Evolutionary conservation across 192 early-diverging fungal species (phyloP).

Genomic region (Umbelopsis ramanniana): DNA sequence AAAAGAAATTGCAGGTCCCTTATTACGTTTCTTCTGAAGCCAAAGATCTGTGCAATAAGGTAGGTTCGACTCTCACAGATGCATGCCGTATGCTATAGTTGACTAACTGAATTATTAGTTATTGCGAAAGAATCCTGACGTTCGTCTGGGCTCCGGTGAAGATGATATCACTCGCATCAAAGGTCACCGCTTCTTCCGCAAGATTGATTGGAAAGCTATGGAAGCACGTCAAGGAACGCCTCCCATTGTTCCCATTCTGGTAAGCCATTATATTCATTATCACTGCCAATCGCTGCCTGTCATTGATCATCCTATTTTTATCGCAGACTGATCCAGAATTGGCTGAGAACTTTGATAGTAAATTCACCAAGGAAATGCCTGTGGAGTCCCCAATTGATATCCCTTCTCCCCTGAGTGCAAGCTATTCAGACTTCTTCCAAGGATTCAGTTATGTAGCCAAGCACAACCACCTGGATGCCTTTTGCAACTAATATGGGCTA

Average conservation of each 20-base stretch:
- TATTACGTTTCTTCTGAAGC: conserved; percentile 78
- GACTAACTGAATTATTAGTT: conserved; percentile 63
- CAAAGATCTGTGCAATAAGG: conserved; percentile 76
- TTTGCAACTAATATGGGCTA: neutral
- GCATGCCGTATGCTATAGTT: conserved; percentile 34
- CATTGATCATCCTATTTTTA: neutral
- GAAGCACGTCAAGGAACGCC: conserved; percentile 60
- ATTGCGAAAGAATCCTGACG: conserved; percentile 55
- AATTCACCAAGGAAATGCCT: conserved; percentile 68
- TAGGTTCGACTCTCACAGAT: conserved; percentile 26
- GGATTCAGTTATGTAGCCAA: conserved; percentile 45
- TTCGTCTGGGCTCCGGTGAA: conserved; percentile 50
- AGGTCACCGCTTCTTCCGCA: conserved; percentile 73
- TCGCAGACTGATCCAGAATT: conserved; percentile 59
- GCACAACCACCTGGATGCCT: conserved; percentile 24
- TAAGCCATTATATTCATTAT: conserved; percentile 19
- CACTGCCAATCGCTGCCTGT: neutral
- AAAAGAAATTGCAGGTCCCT: conserved; percentile 79
- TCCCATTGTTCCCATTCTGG: conserved; percentile 68
- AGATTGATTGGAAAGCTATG: conserved; percentile 67
- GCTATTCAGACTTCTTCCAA: conserved; percentile 37
- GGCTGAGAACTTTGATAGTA: conserved; percentile 79
- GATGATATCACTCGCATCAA: conserved; percentile 45
- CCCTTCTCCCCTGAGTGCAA: conserved; percentile 21
- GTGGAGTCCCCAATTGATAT: conserved; percentile 52